Base-by-base conservation (phyloP, 805 yeast genomes). In the Yamadazyma takamatsuzukensis region DNA sequence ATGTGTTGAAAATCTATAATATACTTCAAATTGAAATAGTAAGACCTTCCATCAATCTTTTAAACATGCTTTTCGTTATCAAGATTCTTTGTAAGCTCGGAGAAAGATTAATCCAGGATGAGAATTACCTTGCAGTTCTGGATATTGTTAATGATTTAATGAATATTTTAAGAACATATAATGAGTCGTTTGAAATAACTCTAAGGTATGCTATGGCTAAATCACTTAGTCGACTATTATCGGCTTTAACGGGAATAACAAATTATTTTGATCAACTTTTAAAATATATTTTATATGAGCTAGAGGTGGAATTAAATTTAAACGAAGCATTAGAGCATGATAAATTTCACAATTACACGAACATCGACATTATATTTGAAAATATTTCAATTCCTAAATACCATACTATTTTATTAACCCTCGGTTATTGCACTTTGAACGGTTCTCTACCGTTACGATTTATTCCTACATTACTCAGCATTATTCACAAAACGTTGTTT, bases 121-220 rank as follows among this genome's bases (percentile, higher is more conserved):
- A 49, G 9, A 46, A 64, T 10, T 12, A 31, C 12, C 72, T 61
- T 47, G 65, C 53, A 3, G 30, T 37, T 0, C 64, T 77, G 4
- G 81, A 78, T 4, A 68, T 79, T 2, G 47, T 84, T 2, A 65
- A 70, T 21, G 62, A 68, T 48, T 59, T 78, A 25, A 41, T 80
- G 4, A 43, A 54, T 3, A 54, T 64, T 4, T 43, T 61, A 45
- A 37, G 42, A 9, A 26, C 39, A 6, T 34, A 43, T 25, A 61
- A 62, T n/a, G 56, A 69, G 28, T 57, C 53, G 2, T 44, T 62
- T 21, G 83, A 76, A 33, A 74, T 83, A 0, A 57, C 62, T 2
- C 70, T 81, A 3, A 59, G 96, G 33, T 80, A 79, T 41, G 61
- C 76, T 1, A 61, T 80, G 21, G 83, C 96, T 1, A 83, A 81